Conservation (phyloP, 2,329 filamentous ascomycete genomes). For the Stromatinia cepivora region DNA sequence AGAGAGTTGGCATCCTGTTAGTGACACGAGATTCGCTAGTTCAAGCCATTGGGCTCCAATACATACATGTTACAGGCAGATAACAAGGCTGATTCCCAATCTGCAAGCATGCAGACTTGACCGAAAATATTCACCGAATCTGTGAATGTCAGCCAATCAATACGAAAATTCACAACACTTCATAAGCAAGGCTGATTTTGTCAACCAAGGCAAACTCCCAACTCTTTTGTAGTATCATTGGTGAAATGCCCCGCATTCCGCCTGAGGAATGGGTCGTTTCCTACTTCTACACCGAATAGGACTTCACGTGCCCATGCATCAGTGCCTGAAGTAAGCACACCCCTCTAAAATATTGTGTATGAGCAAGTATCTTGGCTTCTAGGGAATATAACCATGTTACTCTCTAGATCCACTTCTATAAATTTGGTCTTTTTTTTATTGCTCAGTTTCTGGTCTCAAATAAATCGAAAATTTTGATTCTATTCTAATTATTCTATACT, state of each 20-base stretch:
- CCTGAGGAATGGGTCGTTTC: not conserved
- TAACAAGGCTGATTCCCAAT: slow-evolving; percentile 17
- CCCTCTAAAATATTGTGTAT: not conserved
- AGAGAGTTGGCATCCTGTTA: not conserved
- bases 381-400: not conserved
- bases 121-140: slow-evolving; percentile 23
- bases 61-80: not conserved
- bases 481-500: not conserved
- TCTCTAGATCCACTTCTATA: not conserved
- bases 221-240: not conserved
- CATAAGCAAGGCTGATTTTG: slow-evolving; percentile 24
- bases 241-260: not conserved
- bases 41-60: slow-evolving; percentile 10
- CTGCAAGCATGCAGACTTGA: too few relatives aligned
- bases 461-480: not conserved
- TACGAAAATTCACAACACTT: not conserved
- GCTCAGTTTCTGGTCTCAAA: not conserved
- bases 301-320: not conserved
- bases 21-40: not conserved
- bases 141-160: not conserved
- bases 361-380: not conserved
- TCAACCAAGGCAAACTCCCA: slow-evolving; percentile 14
- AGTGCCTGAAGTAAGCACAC: not conserved
- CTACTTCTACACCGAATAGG: not conserved
- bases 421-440: not conserved